Percentiles rank a stretch among this genome's conserved stretches.
Conservation (phyloP, 1,284 basidiomycete genomes). For the Microstroma glucosiphilum region DNA sequence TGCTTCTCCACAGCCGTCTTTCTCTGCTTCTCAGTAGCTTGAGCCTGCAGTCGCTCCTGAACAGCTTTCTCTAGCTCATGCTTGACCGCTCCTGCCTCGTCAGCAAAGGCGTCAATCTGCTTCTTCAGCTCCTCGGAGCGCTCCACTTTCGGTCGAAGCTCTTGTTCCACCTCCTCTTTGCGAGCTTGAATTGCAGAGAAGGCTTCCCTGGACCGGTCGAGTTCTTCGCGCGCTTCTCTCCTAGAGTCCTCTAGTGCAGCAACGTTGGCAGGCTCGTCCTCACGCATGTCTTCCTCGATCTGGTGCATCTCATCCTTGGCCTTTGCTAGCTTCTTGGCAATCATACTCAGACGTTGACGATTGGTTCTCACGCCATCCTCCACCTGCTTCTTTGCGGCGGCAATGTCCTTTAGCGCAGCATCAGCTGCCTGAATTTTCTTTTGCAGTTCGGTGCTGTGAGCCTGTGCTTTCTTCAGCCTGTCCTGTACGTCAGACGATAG, state of each 20-base stretch:
- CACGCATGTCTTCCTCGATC: slow-evolving; percentile 59
- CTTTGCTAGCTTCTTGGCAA: background rate
- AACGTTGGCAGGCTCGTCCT: slow-evolving; percentile 68
- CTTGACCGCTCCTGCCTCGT: background rate
- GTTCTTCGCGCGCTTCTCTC: slow-evolving; percentile 27
- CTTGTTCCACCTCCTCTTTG: slow-evolving; percentile 15
- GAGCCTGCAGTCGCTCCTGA: slow-evolving; percentile 10
- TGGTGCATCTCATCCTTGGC: slow-evolving; percentile 12
- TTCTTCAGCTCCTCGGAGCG: background rate
- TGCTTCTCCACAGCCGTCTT: slow-evolving; percentile 14
- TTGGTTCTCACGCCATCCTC: slow-evolving; percentile 15
- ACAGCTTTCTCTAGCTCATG: slow-evolving; percentile 5
- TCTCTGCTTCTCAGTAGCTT: slow-evolving; percentile 54
- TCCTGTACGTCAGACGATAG: slow-evolving; percentile 42
- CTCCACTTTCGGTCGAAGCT: background rate
- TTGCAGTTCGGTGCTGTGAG: slow-evolving; percentile 19
- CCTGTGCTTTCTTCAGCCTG: slow-evolving; percentile 26
- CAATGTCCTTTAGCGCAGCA: slow-evolving; percentile 16
- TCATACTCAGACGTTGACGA: slow-evolving; percentile 7
- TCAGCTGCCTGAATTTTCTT: slow-evolving; percentile 4
- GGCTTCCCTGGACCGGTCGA: slow-evolving; percentile 26
- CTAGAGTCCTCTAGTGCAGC: slow-evolving; percentile 60
- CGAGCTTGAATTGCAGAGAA: slow-evolving; percentile 29
- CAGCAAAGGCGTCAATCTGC: background rate
- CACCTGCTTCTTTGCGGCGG: slow-evolving; percentile 12